Evolutionary conservation across 2,329 filamentous ascomycete species (phyloP), one percentile per base, ranked within the genome.

Genomic region (Aspergillus chevalieri): DNA sequence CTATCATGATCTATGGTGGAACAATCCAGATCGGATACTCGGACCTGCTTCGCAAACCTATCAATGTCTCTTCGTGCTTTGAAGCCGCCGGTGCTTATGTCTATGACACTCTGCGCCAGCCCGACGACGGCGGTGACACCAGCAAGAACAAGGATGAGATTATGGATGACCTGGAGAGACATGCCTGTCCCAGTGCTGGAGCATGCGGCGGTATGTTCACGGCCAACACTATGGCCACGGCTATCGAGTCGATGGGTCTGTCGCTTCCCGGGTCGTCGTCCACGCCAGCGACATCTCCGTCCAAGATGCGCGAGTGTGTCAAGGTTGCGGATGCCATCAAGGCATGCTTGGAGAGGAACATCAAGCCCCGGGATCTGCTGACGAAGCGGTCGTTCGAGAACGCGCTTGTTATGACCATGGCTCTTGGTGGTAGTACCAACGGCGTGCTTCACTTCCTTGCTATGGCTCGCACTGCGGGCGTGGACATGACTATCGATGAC

Each of bases 131-230:
- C 10, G 82, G 78, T 12, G 72, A 83, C 49, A 79, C 79, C 2
- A 82, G 83, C 44, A 84, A 86, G 54, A 85, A 77, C 0, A 81
- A 86, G 46, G 81, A 84, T 50, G 87, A 95, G 59, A 88, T 95
- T 49, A 81, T 94, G 74, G 82, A 86, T 24, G 92, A 96, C 65
- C 82, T 95, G 44, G 87, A 91, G 72, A 76, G 75, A 54, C 80
- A 93, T 62, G 84, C 89, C 2, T 95, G 90, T 66, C 86, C 86
- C 1, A 82, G 83, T 7, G 81, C 83, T 1, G 89, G 89, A 26
- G 90, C 88, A 1, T 95, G 89, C 56, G 89, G 89, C 43, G 89
- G 91, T 15, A 95, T 95, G 90, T 95, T 90, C 73, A 95, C 90
- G 1, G 90, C 90, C 56, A 95, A 95, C 72, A 95, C 89, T 21